Evolutionary conservation across 306 rosid species (phyloP), one percentile per base, ranked within the genome.

Genomic region (Fragaria ananassa): DNA sequence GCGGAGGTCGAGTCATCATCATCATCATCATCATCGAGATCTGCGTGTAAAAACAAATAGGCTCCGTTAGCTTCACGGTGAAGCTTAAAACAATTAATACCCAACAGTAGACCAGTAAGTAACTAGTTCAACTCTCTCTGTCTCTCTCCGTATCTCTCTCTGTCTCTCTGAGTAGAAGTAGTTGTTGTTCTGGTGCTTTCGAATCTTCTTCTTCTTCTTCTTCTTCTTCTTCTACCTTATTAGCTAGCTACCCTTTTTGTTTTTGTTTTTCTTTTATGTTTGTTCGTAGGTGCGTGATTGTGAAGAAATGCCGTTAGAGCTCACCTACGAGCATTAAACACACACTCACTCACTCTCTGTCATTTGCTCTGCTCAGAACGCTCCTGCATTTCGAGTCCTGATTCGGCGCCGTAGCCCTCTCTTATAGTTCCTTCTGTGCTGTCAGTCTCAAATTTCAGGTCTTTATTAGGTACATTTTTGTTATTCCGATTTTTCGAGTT

Each of bases 281-380:
- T 18, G 71, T 27, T 68, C 68, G 47, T 11, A 11, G 58, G 81
- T 64, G 85, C 86, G 88, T 91, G 49, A 76, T 83, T 71, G 42
- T 76, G 78, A 89, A 87, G 93, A 66, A 75, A 84, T 78, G 88
- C 88, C 91, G 93, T 87, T 91, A 83, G 86, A 89, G 91, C 72
- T 64, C 79, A 34, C 69, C 46, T 64, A 23, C 34, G 23, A 41
- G 5, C 68, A 35, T 64, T 51, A 4, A 74, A 18, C 77, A 73
- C 51, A 7, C 14, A 1, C 42, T 17, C 74, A 7, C 58, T 70
- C 75, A 35, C 50, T 54, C 76, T 54, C 67, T n/a, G 4, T 76
- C 3, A 8, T 31, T 15, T 35, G 2, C 35, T 37, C 35, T 3
- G 23, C 49, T 64, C 71, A 19, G 67, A 34, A 27, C 76, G 35